phyloP scores from a whole-genome alignment of 192 early-diverging fungal species.

The Gorgonomyces haynaldii region DNA sequence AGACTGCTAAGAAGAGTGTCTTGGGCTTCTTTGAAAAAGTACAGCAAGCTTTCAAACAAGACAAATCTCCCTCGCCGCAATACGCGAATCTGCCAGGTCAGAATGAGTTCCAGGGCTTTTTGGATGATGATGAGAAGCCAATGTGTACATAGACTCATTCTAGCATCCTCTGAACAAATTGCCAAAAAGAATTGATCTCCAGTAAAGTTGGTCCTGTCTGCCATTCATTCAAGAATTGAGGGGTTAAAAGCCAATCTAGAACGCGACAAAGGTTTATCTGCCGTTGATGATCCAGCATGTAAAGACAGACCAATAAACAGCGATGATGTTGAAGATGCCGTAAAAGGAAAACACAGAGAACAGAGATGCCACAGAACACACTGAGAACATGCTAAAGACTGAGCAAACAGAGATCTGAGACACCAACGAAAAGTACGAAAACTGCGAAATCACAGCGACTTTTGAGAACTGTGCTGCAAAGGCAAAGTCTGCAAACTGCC shows the following conservation, averaged over 20 bases:
- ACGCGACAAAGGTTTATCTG: too few relatives aligned
- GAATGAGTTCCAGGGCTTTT: background rate
- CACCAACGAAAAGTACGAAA: constrained; percentile 3
- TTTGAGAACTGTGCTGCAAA: constrained; percentile 4
- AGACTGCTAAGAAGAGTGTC: constrained; percentile 15
- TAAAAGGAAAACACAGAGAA: constrained; percentile 5
- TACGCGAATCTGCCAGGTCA: background rate
- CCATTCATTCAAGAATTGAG: too few relatives aligned
- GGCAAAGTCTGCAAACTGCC: constrained; percentile 2
- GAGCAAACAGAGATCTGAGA: background rate
- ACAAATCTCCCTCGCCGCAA: too few relatives aligned
- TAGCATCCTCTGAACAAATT: too few relatives aligned
- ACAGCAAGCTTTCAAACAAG: too few relatives aligned
- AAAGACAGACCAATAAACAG: background rate
- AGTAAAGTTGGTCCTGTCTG: too few relatives aligned
- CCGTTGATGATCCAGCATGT: background rate
- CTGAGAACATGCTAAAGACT: constrained; percentile 3
- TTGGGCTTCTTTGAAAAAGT: constrained; percentile 11
- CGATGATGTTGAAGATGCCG: constrained; percentile 1
- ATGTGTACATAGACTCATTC: too few relatives aligned
- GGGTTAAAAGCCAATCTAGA: background rate
- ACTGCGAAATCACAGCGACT: constrained; percentile 6
- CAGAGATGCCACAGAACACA: constrained; percentile 4
- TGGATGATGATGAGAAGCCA: too few relatives aligned
- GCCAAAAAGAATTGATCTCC: too few relatives aligned